phyloP scores from a whole-genome alignment of 2,329 filamentous ascomycete genomes.

The Remersonia thermophila region DNA sequence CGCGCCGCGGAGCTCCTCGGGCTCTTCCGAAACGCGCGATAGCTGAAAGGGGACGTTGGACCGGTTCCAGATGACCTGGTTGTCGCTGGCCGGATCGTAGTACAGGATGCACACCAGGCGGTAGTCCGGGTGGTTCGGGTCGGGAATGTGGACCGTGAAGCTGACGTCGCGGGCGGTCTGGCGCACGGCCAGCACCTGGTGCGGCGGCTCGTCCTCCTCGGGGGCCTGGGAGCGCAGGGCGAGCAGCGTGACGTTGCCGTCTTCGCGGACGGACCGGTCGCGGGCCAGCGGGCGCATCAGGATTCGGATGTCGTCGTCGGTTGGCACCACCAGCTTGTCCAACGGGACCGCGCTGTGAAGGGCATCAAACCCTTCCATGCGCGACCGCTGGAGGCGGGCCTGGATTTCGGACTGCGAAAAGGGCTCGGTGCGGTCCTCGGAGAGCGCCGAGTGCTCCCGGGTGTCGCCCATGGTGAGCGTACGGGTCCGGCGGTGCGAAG shows the following conservation, averaged over 20 bases:
- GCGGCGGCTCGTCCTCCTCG: slow-evolving; percentile 37
- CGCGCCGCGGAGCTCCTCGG: slow-evolving; percentile 23
- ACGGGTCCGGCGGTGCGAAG: background rate
- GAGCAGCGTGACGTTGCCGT: slow-evolving; percentile 42
- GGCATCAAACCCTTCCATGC: slow-evolving; percentile 31
- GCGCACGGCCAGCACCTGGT: slow-evolving; percentile 47
- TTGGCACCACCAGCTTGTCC: slow-evolving; percentile 34
- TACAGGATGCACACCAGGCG: slow-evolving; percentile 47
- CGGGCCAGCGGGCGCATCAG: slow-evolving; percentile 42
- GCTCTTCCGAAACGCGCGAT: slow-evolving; percentile 31
- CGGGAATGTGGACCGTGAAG: slow-evolving; percentile 44
- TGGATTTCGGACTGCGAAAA: slow-evolving; percentile 46
- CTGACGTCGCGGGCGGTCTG: slow-evolving; percentile 49
- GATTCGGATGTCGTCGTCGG: slow-evolving; percentile 42
- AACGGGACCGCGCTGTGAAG: slow-evolving; percentile 37
- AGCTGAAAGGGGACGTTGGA: slow-evolving; percentile 42
- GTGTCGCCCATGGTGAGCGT: slow-evolving; percentile 30
- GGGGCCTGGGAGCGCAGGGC: slow-evolving; percentile 42
- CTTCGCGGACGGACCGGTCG: slow-evolving; percentile 39
- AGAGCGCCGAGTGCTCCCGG: slow-evolving; percentile 21
- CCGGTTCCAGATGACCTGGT: slow-evolving; percentile 43
- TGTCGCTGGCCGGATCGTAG: slow-evolving; percentile 47
- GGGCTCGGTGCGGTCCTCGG: slow-evolving; percentile 45
- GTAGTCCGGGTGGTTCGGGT: slow-evolving; percentile 29
- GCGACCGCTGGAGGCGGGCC: slow-evolving; percentile 33